Evolutionary conservation across 2,329 filamentous ascomycete species (phyloP), one percentile per base, ranked within the genome.

Genomic region (Pestalotiopsis fici): DNA sequence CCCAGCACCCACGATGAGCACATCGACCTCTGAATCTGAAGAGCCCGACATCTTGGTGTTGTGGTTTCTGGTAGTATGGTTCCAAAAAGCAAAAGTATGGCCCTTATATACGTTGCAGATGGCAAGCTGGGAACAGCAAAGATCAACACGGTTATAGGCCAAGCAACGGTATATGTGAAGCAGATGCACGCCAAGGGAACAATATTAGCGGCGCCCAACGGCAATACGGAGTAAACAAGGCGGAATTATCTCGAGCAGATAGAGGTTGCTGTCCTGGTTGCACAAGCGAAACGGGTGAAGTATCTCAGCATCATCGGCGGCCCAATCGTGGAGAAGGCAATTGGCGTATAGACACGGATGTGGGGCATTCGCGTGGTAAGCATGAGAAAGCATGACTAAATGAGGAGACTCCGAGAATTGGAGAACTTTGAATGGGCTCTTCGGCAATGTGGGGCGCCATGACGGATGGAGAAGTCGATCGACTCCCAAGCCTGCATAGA

Each of bases 1-100:
- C 15, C 81, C 81, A 57, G 81, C 80, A 39, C 81, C 81, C 59
- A 82, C 74, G 59, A 83, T 79, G 67, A 83, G 78, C 43, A 78
- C 77, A 69, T 72, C 73, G 11, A 67, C 66, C 27, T 67, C 39
- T 11, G 66, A 67, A 28, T 59, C 23, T 25, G 55, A 18, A 56
- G 47, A 57, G 4, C 35, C n/a, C n/a, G 56, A 37, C 66, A 67
- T 67, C 1, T 54, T 57, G 55, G 27, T 28, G 57, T 37, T 57
- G 23, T 35, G 23, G 27, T 18, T 21, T 18, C 11, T 37, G 57
- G 28, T 23, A 15, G 27, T 9, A 28, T 13, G n/a, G 21, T 11
- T 3, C 6, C 4, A 1, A 39, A 18, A 4, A 15, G 12, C 28
- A 5, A 39, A 57, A 6, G 7, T 18, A n/a, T 23, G 6, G 43